Evolutionary conservation across 1,139 yeast species (phyloP).

Genomic region (Lodderomyces orthopsilosis): DNA sequence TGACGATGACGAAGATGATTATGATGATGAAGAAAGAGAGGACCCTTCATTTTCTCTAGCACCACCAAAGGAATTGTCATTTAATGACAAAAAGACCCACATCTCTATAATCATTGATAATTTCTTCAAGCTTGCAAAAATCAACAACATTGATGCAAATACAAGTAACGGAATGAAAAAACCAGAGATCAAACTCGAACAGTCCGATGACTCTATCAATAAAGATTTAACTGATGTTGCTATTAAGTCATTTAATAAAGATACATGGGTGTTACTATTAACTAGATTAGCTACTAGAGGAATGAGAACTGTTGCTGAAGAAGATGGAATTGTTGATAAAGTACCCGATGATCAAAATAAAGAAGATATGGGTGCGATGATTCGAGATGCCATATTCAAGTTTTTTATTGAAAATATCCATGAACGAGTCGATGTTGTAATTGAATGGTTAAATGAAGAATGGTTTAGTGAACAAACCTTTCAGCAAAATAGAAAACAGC

Average conservation of each 20-base stretch:
- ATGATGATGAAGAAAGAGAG: slow-evolving; percentile 36
- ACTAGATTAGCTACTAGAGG: slow-evolving; percentile 84
- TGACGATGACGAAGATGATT: slow-evolving; percentile 21
- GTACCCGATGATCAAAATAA: slow-evolving; percentile 21
- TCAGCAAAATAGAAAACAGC: slow-evolving; percentile 19
- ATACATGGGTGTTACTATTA: slow-evolving; percentile 75
- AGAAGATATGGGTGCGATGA: slow-evolving; percentile 51
- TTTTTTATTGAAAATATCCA: slow-evolving; percentile 76
- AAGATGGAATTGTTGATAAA: slow-evolving; percentile 20
- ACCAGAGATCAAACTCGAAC: slow-evolving; percentile 15
- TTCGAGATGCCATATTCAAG: slow-evolving; percentile 68
- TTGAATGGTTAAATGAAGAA: slow-evolving; percentile 95
- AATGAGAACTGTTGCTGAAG: slow-evolving; percentile 33
- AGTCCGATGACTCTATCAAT: slow-evolving; percentile 16
- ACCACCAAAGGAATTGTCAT: slow-evolving; percentile 49
- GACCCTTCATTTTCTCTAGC: slow-evolving; percentile 55
- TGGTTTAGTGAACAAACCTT: slow-evolving; percentile 74
- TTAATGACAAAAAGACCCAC: slow-evolving; percentile 53
- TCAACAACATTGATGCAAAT: not conserved
- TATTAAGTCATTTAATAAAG: slow-evolving; percentile 61
- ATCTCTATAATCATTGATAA: slow-evolving; percentile 51
- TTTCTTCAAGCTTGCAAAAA: slow-evolving; percentile 48
- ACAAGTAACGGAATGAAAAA: not conserved
- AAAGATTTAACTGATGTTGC: slow-evolving; percentile 53
- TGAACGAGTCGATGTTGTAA: slow-evolving; percentile 68